phyloP scores from a whole-genome alignment of 2,329 filamentous ascomycete genomes.

The Tolypocladium inflatum region DNA sequence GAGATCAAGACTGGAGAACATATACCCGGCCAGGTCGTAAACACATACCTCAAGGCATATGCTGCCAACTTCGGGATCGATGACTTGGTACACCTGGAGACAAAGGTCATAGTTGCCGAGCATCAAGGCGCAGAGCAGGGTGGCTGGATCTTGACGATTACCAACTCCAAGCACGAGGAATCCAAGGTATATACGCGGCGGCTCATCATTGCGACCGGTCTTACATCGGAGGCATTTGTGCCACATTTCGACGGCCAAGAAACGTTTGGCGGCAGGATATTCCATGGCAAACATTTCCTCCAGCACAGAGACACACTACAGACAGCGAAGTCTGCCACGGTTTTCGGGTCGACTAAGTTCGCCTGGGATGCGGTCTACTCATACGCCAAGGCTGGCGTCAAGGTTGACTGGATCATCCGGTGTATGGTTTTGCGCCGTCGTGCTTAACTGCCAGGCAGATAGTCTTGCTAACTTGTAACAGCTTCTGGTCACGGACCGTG shows the following conservation, averaged over 20 bases:
- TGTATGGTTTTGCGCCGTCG: constrained; percentile 16
- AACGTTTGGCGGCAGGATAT: constrained; percentile 33
- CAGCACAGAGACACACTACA: constrained; percentile 29
- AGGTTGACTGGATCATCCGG: constrained; percentile 53
- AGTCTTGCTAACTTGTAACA: constrained; percentile 6
- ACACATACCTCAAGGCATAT: constrained; percentile 37
- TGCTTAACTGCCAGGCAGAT: not conserved
- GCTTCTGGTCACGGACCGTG: constrained; percentile 46
- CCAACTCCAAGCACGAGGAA: constrained; percentile 6
- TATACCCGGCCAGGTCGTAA: constrained; percentile 36
- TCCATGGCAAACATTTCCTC: constrained; percentile 39
- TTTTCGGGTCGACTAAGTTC: constrained; percentile 56
- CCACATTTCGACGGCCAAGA: constrained; percentile 37
- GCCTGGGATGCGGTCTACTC: constrained; percentile 57
- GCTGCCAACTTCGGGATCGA: constrained; percentile 31
- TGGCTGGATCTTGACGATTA: constrained; percentile 32
- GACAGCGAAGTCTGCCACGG: constrained; percentile 33
- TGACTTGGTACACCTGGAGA: constrained; percentile 27
- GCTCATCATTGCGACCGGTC: constrained; percentile 45
- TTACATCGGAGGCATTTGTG: constrained; percentile 38
- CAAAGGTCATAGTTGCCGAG: constrained; percentile 32
- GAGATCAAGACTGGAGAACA: constrained; percentile 34
- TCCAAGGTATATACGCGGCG: constrained; percentile 29
- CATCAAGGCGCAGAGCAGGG: constrained; percentile 24
- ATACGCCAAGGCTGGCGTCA: constrained; percentile 43